phyloP scores from a whole-genome alignment of 1,284 basidiomycete species.

The Porogramme epimiltina region DNA sequence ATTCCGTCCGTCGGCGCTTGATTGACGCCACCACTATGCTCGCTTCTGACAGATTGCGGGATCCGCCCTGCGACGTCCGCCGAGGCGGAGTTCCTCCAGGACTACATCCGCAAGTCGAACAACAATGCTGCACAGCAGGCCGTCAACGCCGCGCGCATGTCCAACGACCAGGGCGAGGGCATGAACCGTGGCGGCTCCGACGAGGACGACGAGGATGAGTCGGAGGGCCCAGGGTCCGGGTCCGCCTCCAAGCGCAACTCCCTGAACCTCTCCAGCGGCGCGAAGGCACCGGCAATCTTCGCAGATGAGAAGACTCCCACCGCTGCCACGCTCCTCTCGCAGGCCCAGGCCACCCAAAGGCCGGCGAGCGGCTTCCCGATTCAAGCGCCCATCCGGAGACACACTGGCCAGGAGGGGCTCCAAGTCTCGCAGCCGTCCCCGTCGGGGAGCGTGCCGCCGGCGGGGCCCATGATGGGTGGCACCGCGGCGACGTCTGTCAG shows the following conservation, averaged over 20 bases:
- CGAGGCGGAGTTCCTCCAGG: slow-evolving; percentile 88
- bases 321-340: slow-evolving; percentile 70
- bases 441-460: slow-evolving; percentile 44
- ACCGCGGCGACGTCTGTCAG: slow-evolving; percentile 67
- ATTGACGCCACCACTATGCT: slow-evolving; percentile 32
- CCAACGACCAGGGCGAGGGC: slow-evolving; percentile 61
- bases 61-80: slow-evolving; percentile 85
- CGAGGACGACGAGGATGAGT: slow-evolving; percentile 83
- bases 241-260: slow-evolving; percentile 73
- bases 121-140: slow-evolving; percentile 76
- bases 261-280: slow-evolving; percentile 60
- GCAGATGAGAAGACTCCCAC: slow-evolving; percentile 82
- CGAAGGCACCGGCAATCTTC: slow-evolving; percentile 53
- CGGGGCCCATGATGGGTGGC: slow-evolving; percentile 43
- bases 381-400: slow-evolving; percentile 75
- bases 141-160: slow-evolving; percentile 67
- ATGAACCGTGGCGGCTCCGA: slow-evolving; percentile 62
- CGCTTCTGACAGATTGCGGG: slow-evolving; percentile 69
- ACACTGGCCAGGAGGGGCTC: slow-evolving; percentile 56
- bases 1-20: slow-evolving; percentile 30
- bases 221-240: slow-evolving; percentile 68
- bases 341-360: slow-evolving; percentile 69
- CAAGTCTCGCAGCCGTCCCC: slow-evolving; percentile 55
- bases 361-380: slow-evolving; percentile 60
- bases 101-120: slow-evolving; percentile 87